phyloP scores from a whole-genome alignment of 2,329 filamentous ascomycete species.

The Fusarium sulawesiense region DNA sequence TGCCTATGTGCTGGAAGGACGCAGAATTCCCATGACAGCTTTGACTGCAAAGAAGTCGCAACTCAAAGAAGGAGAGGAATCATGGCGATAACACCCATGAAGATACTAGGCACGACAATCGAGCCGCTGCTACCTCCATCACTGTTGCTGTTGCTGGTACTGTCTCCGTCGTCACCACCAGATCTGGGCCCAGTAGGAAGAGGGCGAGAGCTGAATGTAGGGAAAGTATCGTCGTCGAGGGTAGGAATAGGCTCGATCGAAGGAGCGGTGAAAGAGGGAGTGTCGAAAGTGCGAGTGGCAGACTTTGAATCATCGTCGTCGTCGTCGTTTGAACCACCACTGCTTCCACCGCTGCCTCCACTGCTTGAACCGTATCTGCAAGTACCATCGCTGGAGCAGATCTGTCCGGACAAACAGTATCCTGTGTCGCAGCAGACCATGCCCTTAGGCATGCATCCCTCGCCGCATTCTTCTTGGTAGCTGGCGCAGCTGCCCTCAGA shows the following conservation, averaged over 20 bases:
- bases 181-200: conserved; percentile 27
- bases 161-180: conserved; percentile 20
- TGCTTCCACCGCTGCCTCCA: conserved; percentile 28
- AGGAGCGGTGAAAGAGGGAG: conserved; percentile 33
- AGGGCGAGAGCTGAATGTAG: conserved; percentile 12
- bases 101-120: conserved; percentile 32
- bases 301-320: conserved; percentile 13
- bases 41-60: not conserved
- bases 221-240: not conserved
- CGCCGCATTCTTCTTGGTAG: conserved; percentile 38
- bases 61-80: conserved; percentile 45
- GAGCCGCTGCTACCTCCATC: conserved; percentile 18
- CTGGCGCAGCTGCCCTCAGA: conserved; percentile 29
- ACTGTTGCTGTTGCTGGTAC: conserved; percentile 12
- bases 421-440: conserved; percentile 43
- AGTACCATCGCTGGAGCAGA: conserved; percentile 39
- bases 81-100: conserved; percentile 42
- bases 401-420: conserved; percentile 48
- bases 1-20: not conserved
- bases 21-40: not conserved
- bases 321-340: conserved; percentile 29
- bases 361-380: conserved; percentile 25
- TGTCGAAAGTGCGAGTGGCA: conserved; percentile 9
- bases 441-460: conserved; percentile 46
- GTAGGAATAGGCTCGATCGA: conserved; percentile 32